Conservation (phyloP, 2,329 filamentous ascomycete species). For the Didymellaceae sp. region DNA sequence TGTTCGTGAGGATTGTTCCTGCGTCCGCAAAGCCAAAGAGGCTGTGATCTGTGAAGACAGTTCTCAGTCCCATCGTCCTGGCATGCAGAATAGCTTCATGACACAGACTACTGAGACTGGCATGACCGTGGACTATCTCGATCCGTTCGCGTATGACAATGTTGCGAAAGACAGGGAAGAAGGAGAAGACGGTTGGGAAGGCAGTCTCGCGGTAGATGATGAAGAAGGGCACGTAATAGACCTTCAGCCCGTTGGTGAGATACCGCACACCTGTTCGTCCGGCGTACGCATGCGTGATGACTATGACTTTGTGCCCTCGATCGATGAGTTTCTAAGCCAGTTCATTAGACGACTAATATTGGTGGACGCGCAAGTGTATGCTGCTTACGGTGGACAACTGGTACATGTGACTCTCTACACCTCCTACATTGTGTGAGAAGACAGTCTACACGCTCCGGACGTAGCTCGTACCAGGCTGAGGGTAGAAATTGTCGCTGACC, state of each 20-base stretch:
- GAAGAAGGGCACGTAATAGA: conserved; percentile 96
- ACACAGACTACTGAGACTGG: conserved; percentile 88
- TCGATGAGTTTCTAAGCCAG: conserved; percentile 81
- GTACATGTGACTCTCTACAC: conserved; percentile 98
- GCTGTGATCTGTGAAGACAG: conserved; percentile 97
- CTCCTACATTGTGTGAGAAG: conserved; percentile 59
- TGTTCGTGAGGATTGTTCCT: conserved; percentile 94
- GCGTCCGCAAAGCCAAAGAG: conserved; percentile 97
- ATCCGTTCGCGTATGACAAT: conserved; percentile 94
- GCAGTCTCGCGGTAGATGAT: conserved; percentile 93
- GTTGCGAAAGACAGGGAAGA: conserved; percentile 96
- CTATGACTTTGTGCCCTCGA: conserved; percentile 95
- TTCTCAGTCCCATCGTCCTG: conserved; percentile 92
- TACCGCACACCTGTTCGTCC: conserved; percentile 92
- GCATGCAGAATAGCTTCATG: conserved; percentile 95
- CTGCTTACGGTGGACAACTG: conserved; percentile 77
- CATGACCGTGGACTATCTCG: conserved; percentile 98
- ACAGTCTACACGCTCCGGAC: neutral
- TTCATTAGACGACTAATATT: conserved; percentile 19
- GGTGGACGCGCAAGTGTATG: neutral
- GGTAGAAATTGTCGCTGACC: conserved; percentile 99
- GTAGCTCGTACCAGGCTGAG: conserved; percentile 72
- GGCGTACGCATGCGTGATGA: conserved; percentile 94
- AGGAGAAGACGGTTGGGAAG: conserved; percentile 97
- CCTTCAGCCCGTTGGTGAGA: conserved; percentile 95